Evolutionary conservation across 1,284 basidiomycete genomes (phyloP), one percentile per base, ranked within the genome.

Genomic region (Apiotrichum akiyoshidainum): DNA sequence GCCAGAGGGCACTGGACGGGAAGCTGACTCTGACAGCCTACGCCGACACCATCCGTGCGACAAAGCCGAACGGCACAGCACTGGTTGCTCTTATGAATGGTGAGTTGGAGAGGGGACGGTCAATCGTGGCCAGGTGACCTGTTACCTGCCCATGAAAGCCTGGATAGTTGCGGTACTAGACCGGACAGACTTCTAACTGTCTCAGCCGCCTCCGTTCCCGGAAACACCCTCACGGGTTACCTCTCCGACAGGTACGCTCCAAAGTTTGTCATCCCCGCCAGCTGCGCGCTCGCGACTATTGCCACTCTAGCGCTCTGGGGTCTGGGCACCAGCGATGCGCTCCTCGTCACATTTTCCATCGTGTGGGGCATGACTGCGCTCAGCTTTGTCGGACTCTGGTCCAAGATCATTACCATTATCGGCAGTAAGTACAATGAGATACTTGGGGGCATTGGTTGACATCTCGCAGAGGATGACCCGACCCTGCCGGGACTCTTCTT

Each of bases 61-160:
- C 61, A 3, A 57, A 64, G 37, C 72, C 73, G 0, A 66, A 69
- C 35, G 77, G 78, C 1, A 75, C 74, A 5, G 68, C 68, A 9
- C 61, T 77, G 19, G 67, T 79, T 39, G 68, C 75, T 5, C 64
- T 77, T 42, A 69, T 78, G 68, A 79, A 79, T 57, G 74, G 69
- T 68, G 50, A 56, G 65, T 46, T 31, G 26, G 26, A 4, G 26
- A 3, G 26, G 7, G 26, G 26, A 7, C 26, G 7, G 26, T 7
- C 26, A n/a, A n/a, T n/a, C n/a, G n/a, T n/a, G n/a, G n/a, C n/a
- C n/a, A n/a, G n/a, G n/a, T n/a, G n/a, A 31, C 26, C 26, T 4
- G 26, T 31, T 31, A 7, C 26, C 26, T 31, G 26, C 26, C 7
- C 26, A 31, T 31, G 26, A 31, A 31, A 31, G 26, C 4, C n/a